Conservation (phyloP, 805 yeast genomes). For the Wickerhamiella dianesei region DNA sequence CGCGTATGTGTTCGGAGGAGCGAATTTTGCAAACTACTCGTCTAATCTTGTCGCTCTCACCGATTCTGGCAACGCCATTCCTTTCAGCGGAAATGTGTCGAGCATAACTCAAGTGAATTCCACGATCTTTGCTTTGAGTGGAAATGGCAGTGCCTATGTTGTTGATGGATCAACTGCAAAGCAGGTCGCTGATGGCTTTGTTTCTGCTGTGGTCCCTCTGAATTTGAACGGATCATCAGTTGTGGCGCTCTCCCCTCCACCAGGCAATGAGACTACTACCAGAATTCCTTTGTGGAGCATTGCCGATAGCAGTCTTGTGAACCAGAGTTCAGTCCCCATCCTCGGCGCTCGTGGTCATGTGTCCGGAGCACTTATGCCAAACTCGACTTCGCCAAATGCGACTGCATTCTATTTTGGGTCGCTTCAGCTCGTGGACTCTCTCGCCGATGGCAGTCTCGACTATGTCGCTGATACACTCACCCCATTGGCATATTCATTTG, state of each 20-base stretch:
- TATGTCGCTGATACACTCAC: background rate
- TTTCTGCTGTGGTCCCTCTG: conserved; percentile 11
- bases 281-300: conserved; percentile 8
- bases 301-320: background rate
- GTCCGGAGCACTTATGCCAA: background rate
- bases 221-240: conserved; percentile 18
- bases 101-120: conserved; percentile 37
- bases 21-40: conserved; percentile 22
- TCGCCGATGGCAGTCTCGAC: background rate
- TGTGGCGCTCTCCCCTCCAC: conserved; percentile 18
- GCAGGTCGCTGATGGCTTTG: conserved; percentile 14
- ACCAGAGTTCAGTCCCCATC: background rate
- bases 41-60: background rate
- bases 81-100: conserved; percentile 26
- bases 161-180: background rate
- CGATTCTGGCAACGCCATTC: background rate
- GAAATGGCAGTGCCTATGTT: conserved; percentile 1
- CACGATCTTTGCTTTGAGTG: conserved; percentile 20
- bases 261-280: conserved; percentile 5
- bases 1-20: conserved; percentile 36
- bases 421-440: conserved; percentile 12
- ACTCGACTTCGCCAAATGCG: background rate
- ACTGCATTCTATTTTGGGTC: conserved; percentile 21
- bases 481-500: conserved; percentile 14
- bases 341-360: background rate